Evolutionary conservation across 495 filamentous ascomycete species (phyloP).

Genomic region (Cairneyella variabilis): DNA sequence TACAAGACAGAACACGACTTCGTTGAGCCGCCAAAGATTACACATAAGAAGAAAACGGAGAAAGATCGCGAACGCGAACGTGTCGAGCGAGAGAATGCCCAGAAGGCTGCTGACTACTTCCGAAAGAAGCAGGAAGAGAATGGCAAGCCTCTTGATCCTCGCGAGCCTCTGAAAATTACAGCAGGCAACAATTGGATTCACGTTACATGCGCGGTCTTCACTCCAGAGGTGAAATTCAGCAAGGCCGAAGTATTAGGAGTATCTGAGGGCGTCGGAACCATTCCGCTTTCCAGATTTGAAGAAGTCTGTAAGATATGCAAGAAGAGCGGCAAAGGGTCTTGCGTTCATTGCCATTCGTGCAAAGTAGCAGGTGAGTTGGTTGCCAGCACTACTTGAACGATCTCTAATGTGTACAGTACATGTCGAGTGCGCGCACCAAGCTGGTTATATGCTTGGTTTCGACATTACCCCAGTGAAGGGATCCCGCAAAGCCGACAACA

Average conservation of each 20-base stretch:
- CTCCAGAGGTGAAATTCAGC: slow-evolving; percentile 86
- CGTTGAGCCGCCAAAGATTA: slow-evolving; percentile 76
- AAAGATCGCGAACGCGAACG: slow-evolving; percentile 87
- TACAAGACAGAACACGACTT: slow-evolving; percentile 72
- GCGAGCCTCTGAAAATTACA: slow-evolving; percentile 89
- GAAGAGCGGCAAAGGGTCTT: slow-evolving; percentile 62
- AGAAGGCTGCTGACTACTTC: slow-evolving; percentile 71
- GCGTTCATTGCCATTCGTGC: slow-evolving; percentile 79
- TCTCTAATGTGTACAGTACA: slow-evolving; percentile 59
- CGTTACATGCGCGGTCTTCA: slow-evolving; percentile 86
- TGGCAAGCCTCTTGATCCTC: slow-evolving; percentile 76
- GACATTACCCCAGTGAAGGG: slow-evolving; percentile 88
- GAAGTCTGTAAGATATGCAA: slow-evolving; percentile 86
- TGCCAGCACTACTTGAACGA: no score
- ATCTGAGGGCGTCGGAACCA: slow-evolving; percentile 81
- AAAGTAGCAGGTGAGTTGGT: slow-evolving; percentile 46
- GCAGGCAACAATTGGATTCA: slow-evolving; percentile 98
- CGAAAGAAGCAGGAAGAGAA: slow-evolving; percentile 75
- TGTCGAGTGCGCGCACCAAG: slow-evolving; percentile 82
- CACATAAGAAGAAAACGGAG: slow-evolving; percentile 90
- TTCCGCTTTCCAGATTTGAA: slow-evolving; percentile 63
- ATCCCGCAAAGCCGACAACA: slow-evolving; percentile 71
- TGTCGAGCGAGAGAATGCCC: slow-evolving; percentile 73
- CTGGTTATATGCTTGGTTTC: slow-evolving; percentile 79
- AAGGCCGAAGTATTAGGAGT: slow-evolving; percentile 75